These are phyloP conservation scores for Phytopythium mirpurense DNA, from an alignment of 352 stramenopile genomes.

Conservation along the genomic window DNA sequence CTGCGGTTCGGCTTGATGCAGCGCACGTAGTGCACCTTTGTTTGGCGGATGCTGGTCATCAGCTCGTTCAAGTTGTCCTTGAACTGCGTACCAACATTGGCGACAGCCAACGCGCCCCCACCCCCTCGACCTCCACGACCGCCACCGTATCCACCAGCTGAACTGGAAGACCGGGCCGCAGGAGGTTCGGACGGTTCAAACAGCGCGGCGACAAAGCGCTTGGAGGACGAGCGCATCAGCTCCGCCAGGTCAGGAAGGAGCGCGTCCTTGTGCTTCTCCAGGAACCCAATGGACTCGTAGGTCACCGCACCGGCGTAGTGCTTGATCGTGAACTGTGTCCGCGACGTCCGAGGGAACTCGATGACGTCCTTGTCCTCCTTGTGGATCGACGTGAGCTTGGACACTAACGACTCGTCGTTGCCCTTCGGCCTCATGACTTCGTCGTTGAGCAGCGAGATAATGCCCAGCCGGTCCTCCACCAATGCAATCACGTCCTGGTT, in stretches of 20 bases:
- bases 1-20: constrained; percentile 99
- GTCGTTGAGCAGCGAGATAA: constrained; percentile 89
- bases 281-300: constrained; percentile 92
- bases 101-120: constrained; percentile 53
- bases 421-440: constrained; percentile 87
- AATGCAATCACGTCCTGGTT: constrained; percentile 87
- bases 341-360: constrained; percentile 77
- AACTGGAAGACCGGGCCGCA: constrained; percentile 9
- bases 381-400: constrained; percentile 76
- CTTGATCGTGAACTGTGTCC: constrained; percentile 92
- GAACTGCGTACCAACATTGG: constrained; percentile 89
- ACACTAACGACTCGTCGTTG: constrained; percentile 83
- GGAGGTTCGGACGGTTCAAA: constrained; percentile 48
- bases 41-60: constrained; percentile 94
- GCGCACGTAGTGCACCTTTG: constrained; percentile 97
- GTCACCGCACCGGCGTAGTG: constrained; percentile 94
- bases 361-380: constrained; percentile 86
- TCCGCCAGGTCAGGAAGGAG: constrained; percentile 92
- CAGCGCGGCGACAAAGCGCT: constrained; percentile 63
- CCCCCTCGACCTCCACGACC: constrained; percentile 49
- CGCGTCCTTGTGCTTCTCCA: constrained; percentile 96
- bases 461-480: constrained; percentile 85
- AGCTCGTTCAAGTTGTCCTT: constrained; percentile 91
- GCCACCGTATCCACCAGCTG: constrained; percentile 26
- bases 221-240: constrained; percentile 73